These are phyloP conservation scores for Neonectria ditissima DNA, from an alignment of 2,329 filamentous ascomycete genomes.

Conservation along the genomic window DNA sequence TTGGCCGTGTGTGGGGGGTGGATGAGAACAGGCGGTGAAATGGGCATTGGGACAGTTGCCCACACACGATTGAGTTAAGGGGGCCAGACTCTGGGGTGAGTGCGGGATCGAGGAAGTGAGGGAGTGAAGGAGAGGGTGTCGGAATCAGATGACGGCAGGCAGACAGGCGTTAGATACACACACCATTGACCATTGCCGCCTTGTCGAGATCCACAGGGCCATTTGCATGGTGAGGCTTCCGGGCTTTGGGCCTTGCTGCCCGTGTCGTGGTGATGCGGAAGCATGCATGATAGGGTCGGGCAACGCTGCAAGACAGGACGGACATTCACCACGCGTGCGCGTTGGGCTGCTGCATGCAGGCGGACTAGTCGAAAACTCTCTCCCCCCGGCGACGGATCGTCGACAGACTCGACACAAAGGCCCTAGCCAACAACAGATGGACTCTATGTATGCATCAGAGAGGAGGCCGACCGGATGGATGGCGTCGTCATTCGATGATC, in stretches of 20 bases:
- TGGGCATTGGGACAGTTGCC: slow-evolving; percentile 31
- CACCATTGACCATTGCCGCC: slow-evolving; percentile 30
- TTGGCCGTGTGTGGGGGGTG: slow-evolving; percentile 34
- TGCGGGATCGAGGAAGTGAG: not conserved
- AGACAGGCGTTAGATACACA: slow-evolving; percentile 34
- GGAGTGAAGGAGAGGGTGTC: slow-evolving; percentile 11
- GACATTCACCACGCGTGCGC: slow-evolving; percentile 41
- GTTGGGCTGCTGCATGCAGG: slow-evolving; percentile 41
- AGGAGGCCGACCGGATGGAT: slow-evolving; percentile 32
- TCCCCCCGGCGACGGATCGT: slow-evolving; percentile 23
- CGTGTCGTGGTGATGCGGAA: slow-evolving; percentile 35
- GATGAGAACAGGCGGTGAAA: slow-evolving; percentile 45
- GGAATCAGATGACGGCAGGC: slow-evolving; percentile 25
- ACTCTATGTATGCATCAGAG: slow-evolving; percentile 21
- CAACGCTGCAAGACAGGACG: slow-evolving; percentile 42
- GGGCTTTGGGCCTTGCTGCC: not conserved
- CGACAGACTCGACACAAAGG: slow-evolving; percentile 30
- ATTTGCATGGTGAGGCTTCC: slow-evolving; percentile 30
- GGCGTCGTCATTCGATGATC: slow-evolving; percentile 39
- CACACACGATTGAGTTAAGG: slow-evolving; percentile 14
- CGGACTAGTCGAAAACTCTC: slow-evolving; percentile 41
- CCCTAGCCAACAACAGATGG: slow-evolving; percentile 35
- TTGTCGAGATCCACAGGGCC: slow-evolving; percentile 25
- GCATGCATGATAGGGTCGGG: slow-evolving; percentile 31
- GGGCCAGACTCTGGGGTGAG: slow-evolving; percentile 17